Evolutionary conservation across 805 yeast genomes (phyloP).

Genomic region (Myxozyma melibiosi): DNA sequence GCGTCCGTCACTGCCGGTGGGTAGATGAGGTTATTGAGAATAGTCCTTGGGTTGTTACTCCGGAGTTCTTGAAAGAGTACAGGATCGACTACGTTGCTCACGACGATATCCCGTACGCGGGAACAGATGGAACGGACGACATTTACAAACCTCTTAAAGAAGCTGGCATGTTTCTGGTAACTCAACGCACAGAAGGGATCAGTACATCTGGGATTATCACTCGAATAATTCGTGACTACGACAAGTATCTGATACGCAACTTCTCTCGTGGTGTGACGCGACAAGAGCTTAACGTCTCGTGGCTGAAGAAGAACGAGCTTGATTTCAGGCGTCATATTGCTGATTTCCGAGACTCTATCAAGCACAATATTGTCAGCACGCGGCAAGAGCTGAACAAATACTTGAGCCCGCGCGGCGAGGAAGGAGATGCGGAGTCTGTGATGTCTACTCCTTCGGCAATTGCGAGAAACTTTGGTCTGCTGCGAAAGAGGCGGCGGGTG

Average conservation of each 20-base stretch:
- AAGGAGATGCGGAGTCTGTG: conserved; percentile 34
- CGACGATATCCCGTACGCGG: conserved; percentile 93
- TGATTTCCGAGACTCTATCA: conserved; percentile 86
- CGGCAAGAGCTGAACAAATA: conserved; percentile 80
- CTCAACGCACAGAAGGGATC: conserved; percentile 96
- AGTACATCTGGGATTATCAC: conserved; percentile 96
- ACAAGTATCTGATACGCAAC: conserved; percentile 93
- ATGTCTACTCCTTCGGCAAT: conserved; percentile 8
- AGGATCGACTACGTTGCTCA: conserved; percentile 95
- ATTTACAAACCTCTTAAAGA: conserved; percentile 91
- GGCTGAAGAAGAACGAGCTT: conserved; percentile 96
- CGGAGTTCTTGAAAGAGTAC: conserved; percentile 76
- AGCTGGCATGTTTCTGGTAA: conserved; percentile 85
- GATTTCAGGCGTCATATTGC: conserved; percentile 88
- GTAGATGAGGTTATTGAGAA: conserved; percentile 93
- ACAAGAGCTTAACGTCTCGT: conserved; percentile 92
- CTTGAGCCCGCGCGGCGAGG: conserved; percentile 45
- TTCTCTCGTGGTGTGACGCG: conserved; percentile 97
- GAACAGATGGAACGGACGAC: conserved; percentile 78
- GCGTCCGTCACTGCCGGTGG: conserved; percentile 93
- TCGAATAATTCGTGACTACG: conserved; percentile 91
- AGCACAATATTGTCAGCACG: conserved; percentile 59
- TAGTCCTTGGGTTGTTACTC: conserved; percentile 94
- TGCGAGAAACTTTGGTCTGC: conserved; percentile 15
- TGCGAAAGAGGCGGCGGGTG: conserved; percentile 19